Conservation (phyloP, 2,329 filamentous ascomycete species). For the Juglanconis sp. region DNA sequence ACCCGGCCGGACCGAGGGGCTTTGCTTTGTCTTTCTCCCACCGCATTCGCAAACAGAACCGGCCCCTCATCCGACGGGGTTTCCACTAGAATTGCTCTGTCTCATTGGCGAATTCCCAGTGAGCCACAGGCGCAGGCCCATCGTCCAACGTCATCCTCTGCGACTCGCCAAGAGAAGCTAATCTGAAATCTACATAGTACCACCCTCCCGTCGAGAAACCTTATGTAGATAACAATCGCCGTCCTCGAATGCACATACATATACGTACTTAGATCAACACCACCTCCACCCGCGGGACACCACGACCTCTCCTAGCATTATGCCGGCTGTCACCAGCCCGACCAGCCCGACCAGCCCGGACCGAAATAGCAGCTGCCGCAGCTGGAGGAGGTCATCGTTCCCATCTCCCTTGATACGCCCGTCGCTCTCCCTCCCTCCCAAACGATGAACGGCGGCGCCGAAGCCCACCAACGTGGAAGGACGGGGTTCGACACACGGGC, state of each 20-base stretch:
- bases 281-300: background rate
- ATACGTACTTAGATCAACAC: background rate
- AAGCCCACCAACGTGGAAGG: background rate
- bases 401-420: background rate
- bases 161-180: background rate
- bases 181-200: background rate
- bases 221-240: background rate
- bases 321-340: constrained; percentile 16
- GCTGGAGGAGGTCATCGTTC: background rate
- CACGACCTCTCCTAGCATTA: constrained; percentile 7
- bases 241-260: background rate
- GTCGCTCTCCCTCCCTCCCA: background rate
- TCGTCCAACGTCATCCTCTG: background rate
- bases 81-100: background rate
- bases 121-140: background rate
- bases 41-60: background rate
- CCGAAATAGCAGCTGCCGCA: background rate
- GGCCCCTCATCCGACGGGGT: background rate
- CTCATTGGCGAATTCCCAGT: background rate
- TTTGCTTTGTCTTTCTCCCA: background rate
- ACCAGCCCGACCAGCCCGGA: constrained; percentile 12
- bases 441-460: constrained; percentile 18
- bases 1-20: background rate
- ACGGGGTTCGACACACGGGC: background rate
- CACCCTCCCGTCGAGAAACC: background rate